phyloP scores from a whole-genome alignment of 2,329 filamentous ascomycete species.

The Exophiala xenobiotica region DNA sequence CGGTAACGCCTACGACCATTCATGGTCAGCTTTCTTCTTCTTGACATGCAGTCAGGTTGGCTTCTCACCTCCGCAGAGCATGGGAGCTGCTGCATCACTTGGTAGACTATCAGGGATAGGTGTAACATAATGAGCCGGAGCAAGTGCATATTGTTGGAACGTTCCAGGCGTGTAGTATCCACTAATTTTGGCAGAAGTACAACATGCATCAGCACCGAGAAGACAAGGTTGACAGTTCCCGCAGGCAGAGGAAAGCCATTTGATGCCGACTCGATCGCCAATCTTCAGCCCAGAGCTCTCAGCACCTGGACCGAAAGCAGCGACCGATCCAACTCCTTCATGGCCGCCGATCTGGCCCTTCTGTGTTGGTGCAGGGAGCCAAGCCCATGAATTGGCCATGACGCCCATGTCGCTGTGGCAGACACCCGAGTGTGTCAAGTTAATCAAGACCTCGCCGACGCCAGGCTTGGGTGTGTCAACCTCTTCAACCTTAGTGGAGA shows the following conservation, averaged over 20 bases:
- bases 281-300: constrained; percentile 55
- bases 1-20: constrained; percentile 13
- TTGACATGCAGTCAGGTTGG: constrained; percentile 36
- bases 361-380: constrained; percentile 59
- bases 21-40: background rate
- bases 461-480: constrained; percentile 65
- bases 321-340: constrained; percentile 65
- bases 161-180: constrained; percentile 70
- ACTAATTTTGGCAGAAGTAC: constrained; percentile 58
- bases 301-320: constrained; percentile 63
- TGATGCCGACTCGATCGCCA: constrained; percentile 69
- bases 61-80: constrained; percentile 69
- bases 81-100: constrained; percentile 62
- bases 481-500: constrained; percentile 64
- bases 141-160: constrained; percentile 69
- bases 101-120: constrained; percentile 63
- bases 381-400: constrained; percentile 51
- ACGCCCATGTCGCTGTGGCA: constrained; percentile 64
- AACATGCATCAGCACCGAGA: constrained; percentile 55
- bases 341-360: constrained; percentile 67
- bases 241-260: constrained; percentile 63
- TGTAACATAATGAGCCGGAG: constrained; percentile 66
- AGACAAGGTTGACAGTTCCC: constrained; percentile 55
- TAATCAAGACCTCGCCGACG: constrained; percentile 61
- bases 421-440: constrained; percentile 63